Percentiles rank a stretch among this genome's conserved stretches.
phyloP scores from a whole-genome alignment of 805 yeast species.

The Kodamaea kakaduensis region DNA sequence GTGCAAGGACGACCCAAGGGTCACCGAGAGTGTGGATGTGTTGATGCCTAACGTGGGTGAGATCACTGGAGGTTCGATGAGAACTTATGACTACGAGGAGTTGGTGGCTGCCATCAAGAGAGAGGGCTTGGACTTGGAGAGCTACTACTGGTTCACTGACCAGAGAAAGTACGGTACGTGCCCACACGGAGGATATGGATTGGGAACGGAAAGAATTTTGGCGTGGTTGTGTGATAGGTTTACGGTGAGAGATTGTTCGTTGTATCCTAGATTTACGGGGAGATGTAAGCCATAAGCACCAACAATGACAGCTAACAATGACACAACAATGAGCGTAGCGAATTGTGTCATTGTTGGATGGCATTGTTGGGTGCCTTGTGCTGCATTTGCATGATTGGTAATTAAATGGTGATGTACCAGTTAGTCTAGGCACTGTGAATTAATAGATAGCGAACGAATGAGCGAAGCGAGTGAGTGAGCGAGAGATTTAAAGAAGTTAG shows the following conservation, averaged over 20 bases:
- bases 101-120: constrained; percentile 87
- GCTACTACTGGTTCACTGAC: constrained; percentile 96
- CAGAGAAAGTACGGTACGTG: constrained; percentile 95
- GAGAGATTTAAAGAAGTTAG: no score
- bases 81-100: constrained; percentile 80
- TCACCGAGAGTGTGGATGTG: constrained; percentile 97
- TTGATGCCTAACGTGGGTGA: constrained; percentile 99
- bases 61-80: constrained; percentile 98
- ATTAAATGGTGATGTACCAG: no score
- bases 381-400: no score
- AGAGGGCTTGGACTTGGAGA: constrained; percentile 76
- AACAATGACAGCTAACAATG: no score
- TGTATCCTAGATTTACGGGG: constrained; percentile 97
- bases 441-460: no score
- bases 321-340: no score
- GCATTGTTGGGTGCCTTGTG: no score
- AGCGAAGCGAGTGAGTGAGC: no score
- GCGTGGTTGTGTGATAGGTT: constrained; percentile 98
- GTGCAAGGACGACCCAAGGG: constrained; percentile 84
- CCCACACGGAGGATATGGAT: constrained; percentile 99
- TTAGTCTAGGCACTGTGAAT: no score
- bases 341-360: no score
- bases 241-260: constrained; percentile 96
- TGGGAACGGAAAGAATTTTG: constrained; percentile 95
- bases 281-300: constrained; percentile 81